Evolutionary conservation across 1,139 yeast genomes (phyloP), one percentile per base, ranked within the genome.

Genomic region (Pichia inconspicua): DNA sequence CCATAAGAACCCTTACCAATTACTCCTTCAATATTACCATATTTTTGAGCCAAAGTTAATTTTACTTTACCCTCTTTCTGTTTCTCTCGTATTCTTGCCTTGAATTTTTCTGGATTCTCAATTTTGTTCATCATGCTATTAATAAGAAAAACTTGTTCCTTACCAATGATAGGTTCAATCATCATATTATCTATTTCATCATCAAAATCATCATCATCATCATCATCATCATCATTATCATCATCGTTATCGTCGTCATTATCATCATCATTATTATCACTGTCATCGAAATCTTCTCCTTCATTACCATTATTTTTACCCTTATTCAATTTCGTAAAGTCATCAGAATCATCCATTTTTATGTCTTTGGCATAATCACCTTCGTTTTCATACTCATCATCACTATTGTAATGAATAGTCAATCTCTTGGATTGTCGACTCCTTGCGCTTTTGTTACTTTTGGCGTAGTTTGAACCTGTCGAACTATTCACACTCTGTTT

Each of bases 1-100:
- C 90, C 90, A 61, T 80, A 82, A 0, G 87, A 72, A 3, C 89
- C 90, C 53, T 76, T 77, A 3, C 90, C 90, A 36, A 82, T 74
- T 10, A 81, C 72, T 14, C 82, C 83, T 48, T 73, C 72, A 27
- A 80, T 74, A 44, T 73, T 72, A 8, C 90, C 90, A 58, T 82
- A 83, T 54, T 80, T 74, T 32, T 75, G 75, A 3, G 54, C 47
- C 25, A 64, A 52, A 4, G 55, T 55, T 32, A 56, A 49, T 45
- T 59, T 59, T 35, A 53, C 47, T 38, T 56, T 63, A 25, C 61
- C 61, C n/a, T 48, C 48, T 10, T 39, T 37, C 27, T 61, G 56
- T 25, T 53, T 53, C 34, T 50, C 45, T 41, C 52, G 35, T 8
- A 55, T 15, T 50, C 59, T 56, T 40, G 61, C 57, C 48, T 56